A percentile compares a stretch with the other conserved stretches of the same genome.
phyloP scores from a whole-genome alignment of 2,329 filamentous ascomycete genomes.

The Penicillium sp. region DNA sequence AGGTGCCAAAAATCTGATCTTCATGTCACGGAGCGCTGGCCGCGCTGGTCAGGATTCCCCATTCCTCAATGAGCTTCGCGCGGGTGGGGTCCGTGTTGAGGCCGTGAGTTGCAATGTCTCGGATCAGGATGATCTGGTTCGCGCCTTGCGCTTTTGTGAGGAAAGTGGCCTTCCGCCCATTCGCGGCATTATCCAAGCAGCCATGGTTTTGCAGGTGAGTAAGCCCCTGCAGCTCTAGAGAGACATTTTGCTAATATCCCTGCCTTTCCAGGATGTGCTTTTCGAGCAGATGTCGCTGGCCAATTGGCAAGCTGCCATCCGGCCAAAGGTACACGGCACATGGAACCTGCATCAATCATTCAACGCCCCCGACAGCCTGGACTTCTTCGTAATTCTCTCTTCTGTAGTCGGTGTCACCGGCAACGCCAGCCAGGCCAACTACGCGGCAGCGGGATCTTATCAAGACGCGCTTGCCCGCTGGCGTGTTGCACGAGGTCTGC shows the following conservation, averaged over 20 bases:
- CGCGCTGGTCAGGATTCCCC: neutral
- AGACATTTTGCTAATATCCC: neutral
- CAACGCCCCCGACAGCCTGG: constrained; percentile 12
- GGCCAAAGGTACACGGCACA: constrained; percentile 41
- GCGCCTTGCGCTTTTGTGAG: neutral
- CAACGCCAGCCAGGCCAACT: constrained; percentile 21
- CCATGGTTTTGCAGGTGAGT: constrained; percentile 27
- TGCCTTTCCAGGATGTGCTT: constrained; percentile 16
- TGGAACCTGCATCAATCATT: constrained; percentile 13
- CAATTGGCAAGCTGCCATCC: constrained; percentile 37
- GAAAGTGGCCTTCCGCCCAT: constrained; percentile 15
- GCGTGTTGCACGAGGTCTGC: constrained; percentile 9
- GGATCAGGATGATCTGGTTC: neutral
- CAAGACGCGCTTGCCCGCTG: constrained; percentile 16
- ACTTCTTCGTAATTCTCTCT: constrained; percentile 18
- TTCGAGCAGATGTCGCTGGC: constrained; percentile 46
- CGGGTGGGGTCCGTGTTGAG: neutral
- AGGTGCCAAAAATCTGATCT: constrained; percentile 55
- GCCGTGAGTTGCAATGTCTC: neutral
- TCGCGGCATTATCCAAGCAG: constrained; percentile 30
- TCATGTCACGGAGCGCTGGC: constrained; percentile 52
- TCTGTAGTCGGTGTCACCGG: constrained; percentile 26
- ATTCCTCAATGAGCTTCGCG: neutral
- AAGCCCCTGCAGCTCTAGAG: constrained; percentile 9
- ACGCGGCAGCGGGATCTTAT: constrained; percentile 15